Percentiles rank a stretch among this genome's conserved stretches.
Evolutionary conservation across 495 filamentous ascomycete genomes (phyloP).

Genomic region (Penicillium desertorum): DNA sequence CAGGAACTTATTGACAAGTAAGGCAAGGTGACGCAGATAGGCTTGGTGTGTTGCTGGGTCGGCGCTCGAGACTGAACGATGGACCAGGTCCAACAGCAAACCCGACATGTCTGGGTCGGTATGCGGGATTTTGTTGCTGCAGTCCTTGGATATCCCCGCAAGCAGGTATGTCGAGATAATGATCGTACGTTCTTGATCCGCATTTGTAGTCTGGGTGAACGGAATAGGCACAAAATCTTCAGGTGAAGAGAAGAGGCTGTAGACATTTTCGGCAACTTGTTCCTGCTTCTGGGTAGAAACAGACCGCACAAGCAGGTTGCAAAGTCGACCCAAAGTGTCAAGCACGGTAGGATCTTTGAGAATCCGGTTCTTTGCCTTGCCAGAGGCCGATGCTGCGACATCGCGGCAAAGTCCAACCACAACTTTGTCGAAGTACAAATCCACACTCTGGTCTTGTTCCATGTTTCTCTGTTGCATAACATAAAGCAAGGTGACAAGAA

Average conservation of each 20-base stretch:
- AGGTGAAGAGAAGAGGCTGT: slow-evolving; percentile 52
- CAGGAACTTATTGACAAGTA: slow-evolving; percentile 67
- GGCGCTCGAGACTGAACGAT: slow-evolving; percentile 31
- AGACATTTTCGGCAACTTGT: slow-evolving; percentile 54
- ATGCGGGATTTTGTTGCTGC: slow-evolving; percentile 30
- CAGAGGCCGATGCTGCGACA: slow-evolving; percentile 43
- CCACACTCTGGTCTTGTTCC: slow-evolving; percentile 48
- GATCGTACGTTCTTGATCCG: slow-evolving; percentile 48
- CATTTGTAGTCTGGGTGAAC: slow-evolving; percentile 34
- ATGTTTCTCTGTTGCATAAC: slow-evolving; percentile 58
- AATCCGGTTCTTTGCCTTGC: slow-evolving; percentile 40
- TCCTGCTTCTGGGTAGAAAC: slow-evolving; percentile 54
- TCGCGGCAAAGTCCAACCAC: slow-evolving; percentile 52
- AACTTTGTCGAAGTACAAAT: slow-evolving; percentile 60
- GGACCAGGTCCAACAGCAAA: slow-evolving; percentile 44
- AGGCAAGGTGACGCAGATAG: slow-evolving; percentile 58
- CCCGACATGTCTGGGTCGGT: slow-evolving; percentile 34
- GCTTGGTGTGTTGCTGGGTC: slow-evolving; percentile 49
- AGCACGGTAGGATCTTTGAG: slow-evolving; percentile 56
- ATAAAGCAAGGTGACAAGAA: slow-evolving; percentile 65
- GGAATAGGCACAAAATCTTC: slow-evolving; percentile 41
- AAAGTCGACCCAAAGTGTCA: slow-evolving; percentile 63
- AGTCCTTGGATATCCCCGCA: slow-evolving; percentile 54
- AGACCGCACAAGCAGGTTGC: slow-evolving; percentile 58
- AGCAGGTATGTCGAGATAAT: slow-evolving; percentile 63